Evolutionary conservation across 306 rosid species (phyloP).

Genomic region (Quercus alba): DNA sequence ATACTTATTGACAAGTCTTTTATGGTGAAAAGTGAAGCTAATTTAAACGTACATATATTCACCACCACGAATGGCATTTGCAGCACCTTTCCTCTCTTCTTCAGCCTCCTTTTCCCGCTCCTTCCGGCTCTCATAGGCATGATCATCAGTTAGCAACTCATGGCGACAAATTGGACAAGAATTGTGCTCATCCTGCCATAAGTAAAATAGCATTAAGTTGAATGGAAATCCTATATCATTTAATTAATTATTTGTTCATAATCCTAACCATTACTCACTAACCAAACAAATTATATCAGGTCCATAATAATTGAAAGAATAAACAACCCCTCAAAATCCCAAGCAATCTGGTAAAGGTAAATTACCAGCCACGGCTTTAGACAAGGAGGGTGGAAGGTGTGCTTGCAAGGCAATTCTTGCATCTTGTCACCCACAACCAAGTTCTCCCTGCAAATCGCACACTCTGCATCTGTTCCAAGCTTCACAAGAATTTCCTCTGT

Average conservation of each 20-base stretch:
- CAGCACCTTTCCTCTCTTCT: constrained; percentile 93
- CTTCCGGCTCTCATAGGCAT: constrained; percentile 92
- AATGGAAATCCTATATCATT: background rate
- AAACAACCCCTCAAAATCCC: background rate
- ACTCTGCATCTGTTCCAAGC: constrained; percentile 73
- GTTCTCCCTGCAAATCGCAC: constrained; percentile 89
- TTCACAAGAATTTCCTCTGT: constrained; percentile 63
- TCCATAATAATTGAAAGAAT: background rate
- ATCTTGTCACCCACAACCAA: constrained; percentile 70
- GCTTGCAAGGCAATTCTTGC: constrained; percentile 99
- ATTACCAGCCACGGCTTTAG: constrained; percentile 97
- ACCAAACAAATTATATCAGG: background rate
- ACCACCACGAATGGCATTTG: constrained; percentile 89
- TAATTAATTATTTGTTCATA: background rate
- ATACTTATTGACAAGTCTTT: background rate
- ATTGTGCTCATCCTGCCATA: constrained; percentile 76
- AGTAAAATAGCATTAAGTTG: constrained; percentile 6
- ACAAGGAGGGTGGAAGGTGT: constrained; percentile 92
- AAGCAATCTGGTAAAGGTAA: background rate
- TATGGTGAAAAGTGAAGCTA: background rate
- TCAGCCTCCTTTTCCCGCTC: constrained; percentile 95
- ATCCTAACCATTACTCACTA: background rate
- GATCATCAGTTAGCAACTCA: constrained; percentile 89
- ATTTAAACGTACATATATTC: constrained; percentile 88
- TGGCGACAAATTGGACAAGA: constrained; percentile 87